These are phyloP conservation scores for Candolleomyces eurysporus DNA, from an alignment of 768 basidiomycete genomes.

Conservation along the genomic window DNA sequence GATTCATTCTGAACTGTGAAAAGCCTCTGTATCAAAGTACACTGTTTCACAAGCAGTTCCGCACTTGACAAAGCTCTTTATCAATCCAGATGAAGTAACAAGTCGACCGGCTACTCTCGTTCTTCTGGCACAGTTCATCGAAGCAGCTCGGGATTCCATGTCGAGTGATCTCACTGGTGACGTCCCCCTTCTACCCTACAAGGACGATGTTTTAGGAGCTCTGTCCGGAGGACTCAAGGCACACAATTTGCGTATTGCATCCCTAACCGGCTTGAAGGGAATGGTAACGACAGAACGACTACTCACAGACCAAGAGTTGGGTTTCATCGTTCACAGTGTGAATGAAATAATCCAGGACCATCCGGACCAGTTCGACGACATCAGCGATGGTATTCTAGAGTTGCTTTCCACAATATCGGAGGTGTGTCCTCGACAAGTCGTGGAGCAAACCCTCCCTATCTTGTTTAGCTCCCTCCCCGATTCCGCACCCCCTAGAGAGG, in stretches of 20 bases:
- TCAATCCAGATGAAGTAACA: constrained; percentile 63
- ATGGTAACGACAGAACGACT: constrained; percentile 64
- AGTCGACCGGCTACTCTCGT: constrained; percentile 66
- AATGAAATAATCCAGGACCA: constrained; percentile 64
- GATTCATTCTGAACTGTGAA: not conserved
- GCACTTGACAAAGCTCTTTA: constrained; percentile 75
- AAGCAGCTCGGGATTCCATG: constrained; percentile 47
- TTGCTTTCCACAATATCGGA: constrained; percentile 63
- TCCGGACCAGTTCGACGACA: constrained; percentile 49
- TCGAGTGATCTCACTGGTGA: constrained; percentile 14
- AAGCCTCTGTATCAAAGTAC: constrained; percentile 69
- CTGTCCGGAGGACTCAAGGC: constrained; percentile 58
- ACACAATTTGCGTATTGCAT: constrained; percentile 49
- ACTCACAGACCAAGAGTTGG: constrained; percentile 69
- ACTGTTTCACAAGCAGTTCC: constrained; percentile 68
- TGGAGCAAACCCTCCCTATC: constrained; percentile 73
- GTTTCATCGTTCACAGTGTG: constrained; percentile 74
- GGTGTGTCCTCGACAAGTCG: constrained; percentile 61
- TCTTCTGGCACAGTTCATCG: constrained; percentile 65
- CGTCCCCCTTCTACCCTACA: constrained; percentile 49
- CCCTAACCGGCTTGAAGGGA: constrained; percentile 63
- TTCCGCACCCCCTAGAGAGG: constrained; percentile 52
- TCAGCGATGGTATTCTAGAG: constrained; percentile 58
- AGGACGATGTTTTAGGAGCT: constrained; percentile 73
- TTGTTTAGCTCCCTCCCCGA: constrained; percentile 79